Percentiles rank a stretch among this genome's conserved stretches.
Evolutionary conservation across 306 rosid genomes (phyloP).

Genomic region (Corylus heterophylla): DNA sequence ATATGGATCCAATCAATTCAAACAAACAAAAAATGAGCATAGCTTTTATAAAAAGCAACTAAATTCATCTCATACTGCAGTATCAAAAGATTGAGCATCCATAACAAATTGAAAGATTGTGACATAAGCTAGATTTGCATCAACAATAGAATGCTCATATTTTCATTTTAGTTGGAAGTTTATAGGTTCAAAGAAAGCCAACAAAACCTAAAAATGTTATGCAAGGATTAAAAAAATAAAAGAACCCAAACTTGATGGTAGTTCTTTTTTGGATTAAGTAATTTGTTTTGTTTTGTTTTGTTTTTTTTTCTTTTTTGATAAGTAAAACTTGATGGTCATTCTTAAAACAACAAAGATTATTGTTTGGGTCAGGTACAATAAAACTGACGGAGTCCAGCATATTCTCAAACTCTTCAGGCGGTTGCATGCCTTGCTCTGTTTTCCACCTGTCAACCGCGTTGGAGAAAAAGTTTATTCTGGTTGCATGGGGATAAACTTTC

Average conservation of each 20-base stretch:
- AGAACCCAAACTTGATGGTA: neutral
- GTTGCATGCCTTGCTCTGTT: too few species aligned
- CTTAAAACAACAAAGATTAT: neutral
- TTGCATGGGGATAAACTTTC: too few species aligned
- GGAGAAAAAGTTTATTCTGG: too few species aligned
- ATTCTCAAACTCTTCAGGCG: too few species aligned
- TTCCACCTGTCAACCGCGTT: too few species aligned
- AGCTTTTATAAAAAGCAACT: neutral
- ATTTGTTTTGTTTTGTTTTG: too few species aligned
- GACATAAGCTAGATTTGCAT: neutral
- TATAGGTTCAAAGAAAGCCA: conserved; percentile 6
- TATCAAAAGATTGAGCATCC: conserved; percentile 1
- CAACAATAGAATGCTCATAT: neutral
- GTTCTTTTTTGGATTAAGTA: too few species aligned
- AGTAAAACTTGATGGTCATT: conserved; percentile 1
- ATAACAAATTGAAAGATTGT: neutral
- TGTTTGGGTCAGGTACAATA: neutral
- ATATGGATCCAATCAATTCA: neutral
- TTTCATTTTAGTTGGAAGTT: conserved; percentile 6
- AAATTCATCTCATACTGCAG: neutral
- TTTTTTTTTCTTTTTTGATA: too few species aligned
- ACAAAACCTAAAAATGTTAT: neutral
- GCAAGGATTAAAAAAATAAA: neutral
- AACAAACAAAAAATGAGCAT: neutral
- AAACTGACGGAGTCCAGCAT: neutral